Base-by-base conservation (phyloP, 495 filamentous ascomycete species). In the Penicillium bovifimosum region DNA sequence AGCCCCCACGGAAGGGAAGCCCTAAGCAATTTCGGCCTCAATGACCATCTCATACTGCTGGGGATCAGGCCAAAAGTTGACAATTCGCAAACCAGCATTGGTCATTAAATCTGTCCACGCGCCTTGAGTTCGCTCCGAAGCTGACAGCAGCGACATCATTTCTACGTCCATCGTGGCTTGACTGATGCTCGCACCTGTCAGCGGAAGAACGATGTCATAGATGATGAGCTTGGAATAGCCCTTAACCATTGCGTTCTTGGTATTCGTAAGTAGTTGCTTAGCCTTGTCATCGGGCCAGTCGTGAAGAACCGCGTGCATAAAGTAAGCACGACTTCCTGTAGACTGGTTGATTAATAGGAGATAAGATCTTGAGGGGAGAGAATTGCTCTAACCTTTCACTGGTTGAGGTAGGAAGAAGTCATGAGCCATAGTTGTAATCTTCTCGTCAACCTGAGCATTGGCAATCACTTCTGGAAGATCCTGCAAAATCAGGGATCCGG, bases 381-480 rank as follows among this genome's bases (percentile, higher is more conserved):
- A 6, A 9, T 3, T n/a, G 10, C 1, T 40, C 53, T 59, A 44
- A 70, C 76, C 74, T 63, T 72, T 74, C 6, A 81, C 60, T 1
- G 75, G 72, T 52, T 84, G 76, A 13, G 64, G 62, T 8, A 67
- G 56, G 51, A 74, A 80, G 58, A 82, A 79, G 58, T 81, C 70
- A 44, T 80, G 67, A 1, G 43, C 66, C 64, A 74, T 68, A 5
- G 68, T 61, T 41, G 72, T 71, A 34, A 83, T 66, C 0, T 72
- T 76, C 9, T 63, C 48, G 28, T 67, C 61, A 3, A 68, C 56
- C 18, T 66, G 62, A 0, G 65, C 68, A 8, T 63, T 65, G 32
- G 62, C 63, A 41, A 80, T 66, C 0, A 72, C 65, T 17, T 71
- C 60, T 2, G 73, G 65, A 1, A 76, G 66, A 54, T 84, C 81